Evolutionary conservation across 75 land plant species (phyloP).

Genomic region (Selaginella tamariscina): DNA sequence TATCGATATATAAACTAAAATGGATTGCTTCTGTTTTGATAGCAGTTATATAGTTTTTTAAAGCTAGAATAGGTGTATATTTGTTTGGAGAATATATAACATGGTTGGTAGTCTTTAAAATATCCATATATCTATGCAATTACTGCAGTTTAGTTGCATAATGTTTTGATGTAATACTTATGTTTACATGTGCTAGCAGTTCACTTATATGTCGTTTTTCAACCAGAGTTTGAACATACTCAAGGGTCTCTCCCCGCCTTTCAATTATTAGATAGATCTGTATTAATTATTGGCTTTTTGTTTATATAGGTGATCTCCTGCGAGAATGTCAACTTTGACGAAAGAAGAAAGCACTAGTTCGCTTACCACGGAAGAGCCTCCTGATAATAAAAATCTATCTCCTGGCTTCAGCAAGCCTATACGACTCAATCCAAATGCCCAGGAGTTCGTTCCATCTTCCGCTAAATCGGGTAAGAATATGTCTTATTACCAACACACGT

Average conservation of each 20-base stretch:
- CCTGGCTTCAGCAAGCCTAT: background rate
- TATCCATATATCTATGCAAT: no score
- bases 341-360: background rate
- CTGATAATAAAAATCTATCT: background rate
- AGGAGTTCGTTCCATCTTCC: conserved; percentile 66
- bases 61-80: no score
- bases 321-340: background rate
- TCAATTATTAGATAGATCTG: background rate
- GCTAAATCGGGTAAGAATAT: conserved; percentile 23
- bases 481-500: background rate
- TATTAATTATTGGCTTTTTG: background rate
- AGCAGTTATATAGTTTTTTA: no score
- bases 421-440: conserved; percentile 72
- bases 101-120: no score
- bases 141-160: no score
- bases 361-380: background rate
- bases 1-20: no score
- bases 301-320: background rate
- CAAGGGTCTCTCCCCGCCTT: background rate
- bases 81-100: no score
- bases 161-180: no score
- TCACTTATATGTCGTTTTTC: no score
- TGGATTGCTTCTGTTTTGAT: no score
- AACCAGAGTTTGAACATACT: background rate
- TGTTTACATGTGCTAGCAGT: no score